Base-by-base conservation (phyloP, 75 land plant genomes). In the Selaginella tamariscina region DNA sequence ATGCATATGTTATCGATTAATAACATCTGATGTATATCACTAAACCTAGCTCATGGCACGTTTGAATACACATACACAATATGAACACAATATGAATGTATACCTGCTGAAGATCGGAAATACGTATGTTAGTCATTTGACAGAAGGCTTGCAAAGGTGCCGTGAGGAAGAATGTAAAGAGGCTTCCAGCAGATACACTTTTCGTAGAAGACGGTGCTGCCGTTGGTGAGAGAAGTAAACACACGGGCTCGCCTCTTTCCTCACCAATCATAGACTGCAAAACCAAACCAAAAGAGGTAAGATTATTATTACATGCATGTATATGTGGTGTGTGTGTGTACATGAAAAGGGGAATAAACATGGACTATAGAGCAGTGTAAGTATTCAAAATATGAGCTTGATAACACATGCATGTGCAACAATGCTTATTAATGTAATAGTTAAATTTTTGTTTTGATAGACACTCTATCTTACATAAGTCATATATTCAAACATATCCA, bases 111-210 rank as follows among this genome's bases (percentile, higher is more conserved):
- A 74, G 28, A 67, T 68, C 77, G 27, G 76, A 62, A 1, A 62
- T 32, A n/a, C 75, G 68, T 11, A 83, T 49, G 30, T 75, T 84
- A 56, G 84, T 77, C 68, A 94, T 59, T 24, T 81, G 82, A 70
- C 84, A 85, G 29, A 94, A 87, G 27, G 98, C 98, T 65, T 71
- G 86, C 21, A 90, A 59, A 56, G 98, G 98, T 56, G 96, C 82
- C 66, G 98, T 90, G 18, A 94, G 72, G 71, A 94, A 94, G 64
- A 81, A 83, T 2, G 98, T 94, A 66, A 94, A 94, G 68, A 83
- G 79, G 72, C 85, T 90, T 67, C 98, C 96, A 69, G 72, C 56
- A 31, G 31, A 68, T 28, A 49, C 79, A 64, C 65, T 33, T n/a
- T 64, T 68, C 33, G 65, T 70, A 31, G 27, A 57, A 1, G 33